Evolutionary conservation across 1,139 yeast species (phyloP).

Genomic region (Pichia sp.): DNA sequence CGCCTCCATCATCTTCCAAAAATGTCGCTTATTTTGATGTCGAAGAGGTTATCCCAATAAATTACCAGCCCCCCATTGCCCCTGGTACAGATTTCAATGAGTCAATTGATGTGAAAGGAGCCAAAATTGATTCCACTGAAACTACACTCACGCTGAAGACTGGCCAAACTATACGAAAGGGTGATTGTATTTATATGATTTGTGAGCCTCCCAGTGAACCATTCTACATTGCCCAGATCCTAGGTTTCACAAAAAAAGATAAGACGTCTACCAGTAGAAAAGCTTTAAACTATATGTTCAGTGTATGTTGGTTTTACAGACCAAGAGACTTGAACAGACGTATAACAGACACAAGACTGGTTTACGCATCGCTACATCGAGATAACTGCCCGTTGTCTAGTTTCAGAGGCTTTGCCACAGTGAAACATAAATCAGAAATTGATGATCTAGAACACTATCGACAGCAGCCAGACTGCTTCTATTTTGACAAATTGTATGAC

Average conservation of each 20-base stretch:
- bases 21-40: conserved; percentile 22
- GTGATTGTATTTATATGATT: conserved; percentile 77
- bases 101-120: conserved; percentile 27
- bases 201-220: conserved; percentile 97
- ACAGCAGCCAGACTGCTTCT: conserved; percentile 64
- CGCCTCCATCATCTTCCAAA: conserved; percentile 9
- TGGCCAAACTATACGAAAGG: conserved; percentile 39
- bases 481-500: conserved; percentile 83
- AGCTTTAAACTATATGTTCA: conserved; percentile 54
- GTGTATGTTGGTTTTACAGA: conserved; percentile 88
- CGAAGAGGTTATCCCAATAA: conserved; percentile 32
- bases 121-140: conserved; percentile 27
- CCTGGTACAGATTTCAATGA: conserved; percentile 26
- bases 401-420: conserved; percentile 71
- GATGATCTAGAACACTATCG: conserved; percentile 51
- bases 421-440: conserved; percentile 64
- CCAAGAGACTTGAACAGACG: conserved; percentile 77
- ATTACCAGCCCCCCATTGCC: conserved; percentile 33
- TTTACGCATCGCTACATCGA: conserved; percentile 83
- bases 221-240: conserved; percentile 78
- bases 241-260: conserved; percentile 60
- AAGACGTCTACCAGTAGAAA: conserved; percentile 26
- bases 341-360: conserved; percentile 65
- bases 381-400: conserved; percentile 77
- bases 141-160: conserved; percentile 24